A percentile compares a stretch with the other conserved stretches of the same genome.
Evolutionary conservation across 139 green algal species (phyloP).

Genomic region (Chlamydomonas sphaeroides): DNA sequence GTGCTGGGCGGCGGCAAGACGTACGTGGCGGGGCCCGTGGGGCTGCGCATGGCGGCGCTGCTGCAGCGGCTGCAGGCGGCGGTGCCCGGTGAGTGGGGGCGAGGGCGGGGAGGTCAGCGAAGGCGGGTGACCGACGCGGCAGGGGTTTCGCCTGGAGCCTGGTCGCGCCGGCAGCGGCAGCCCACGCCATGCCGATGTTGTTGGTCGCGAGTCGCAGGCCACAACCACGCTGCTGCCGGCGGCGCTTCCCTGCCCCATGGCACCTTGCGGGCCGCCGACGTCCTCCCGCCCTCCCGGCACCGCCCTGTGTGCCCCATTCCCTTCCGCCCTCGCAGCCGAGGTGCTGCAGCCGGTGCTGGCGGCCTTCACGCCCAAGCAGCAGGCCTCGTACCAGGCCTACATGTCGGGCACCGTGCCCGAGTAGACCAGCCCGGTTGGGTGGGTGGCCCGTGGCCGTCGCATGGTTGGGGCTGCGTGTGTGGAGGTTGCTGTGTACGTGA

Average conservation of each 20-base stretch:
- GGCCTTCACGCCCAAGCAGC: slow-evolving; percentile 50
- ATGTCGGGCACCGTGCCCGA: slow-evolving; percentile 43
- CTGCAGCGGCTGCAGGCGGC: slow-evolving; percentile 42
- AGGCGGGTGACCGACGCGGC: neutral
- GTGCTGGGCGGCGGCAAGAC: slow-evolving; percentile 53
- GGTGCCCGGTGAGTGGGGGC: slow-evolving; percentile 24
- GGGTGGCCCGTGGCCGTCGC: no score
- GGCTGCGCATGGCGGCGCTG: slow-evolving; percentile 42
- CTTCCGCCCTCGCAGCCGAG: neutral
- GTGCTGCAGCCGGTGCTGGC: slow-evolving; percentile 3
- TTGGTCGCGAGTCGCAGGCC: no score
- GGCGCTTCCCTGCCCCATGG: neutral
- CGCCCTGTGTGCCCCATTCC: neutral
- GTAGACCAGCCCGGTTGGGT: neutral
- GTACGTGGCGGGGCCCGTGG: slow-evolving; percentile 45
- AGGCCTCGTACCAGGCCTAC: slow-evolving; percentile 50
- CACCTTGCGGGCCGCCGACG: neutral
- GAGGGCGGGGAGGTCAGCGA: neutral
- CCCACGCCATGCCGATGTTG: no score
- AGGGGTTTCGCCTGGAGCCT: no score
- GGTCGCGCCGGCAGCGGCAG: no score
- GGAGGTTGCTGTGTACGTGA: no score
- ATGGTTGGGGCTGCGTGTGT: no score
- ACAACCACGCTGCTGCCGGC: no score
- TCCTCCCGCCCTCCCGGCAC: neutral